Evolutionary conservation across 2,329 filamentous ascomycete species (phyloP).

Genomic region (Rhynchosporium agropyri): DNA sequence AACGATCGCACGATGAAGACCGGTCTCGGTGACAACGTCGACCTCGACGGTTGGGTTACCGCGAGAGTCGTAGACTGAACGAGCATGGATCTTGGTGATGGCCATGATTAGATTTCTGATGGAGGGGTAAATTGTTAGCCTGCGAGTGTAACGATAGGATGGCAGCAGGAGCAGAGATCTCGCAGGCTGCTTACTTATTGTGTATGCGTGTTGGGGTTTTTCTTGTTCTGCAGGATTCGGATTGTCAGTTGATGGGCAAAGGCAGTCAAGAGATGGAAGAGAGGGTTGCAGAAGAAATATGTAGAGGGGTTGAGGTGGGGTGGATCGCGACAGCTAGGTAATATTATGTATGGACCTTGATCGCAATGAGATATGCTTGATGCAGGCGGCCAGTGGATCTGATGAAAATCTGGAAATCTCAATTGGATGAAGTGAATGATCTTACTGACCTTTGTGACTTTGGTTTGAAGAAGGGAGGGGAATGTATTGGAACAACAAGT

Average conservation of each 20-base stretch:
- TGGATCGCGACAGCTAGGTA: conserved; percentile 13
- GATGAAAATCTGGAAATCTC: background rate
- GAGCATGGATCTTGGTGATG: conserved; percentile 87
- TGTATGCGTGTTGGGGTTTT: conserved; percentile 5
- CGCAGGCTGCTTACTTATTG: conserved; percentile 26
- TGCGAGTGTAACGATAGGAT: background rate
- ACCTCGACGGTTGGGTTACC: conserved; percentile 98
- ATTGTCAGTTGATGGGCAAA: conserved; percentile 32
- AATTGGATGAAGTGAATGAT: conserved; percentile 1
- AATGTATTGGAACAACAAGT: background rate
- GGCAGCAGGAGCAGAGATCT: background rate
- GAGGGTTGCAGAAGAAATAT: conserved; percentile 18
- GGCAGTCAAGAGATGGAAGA: background rate
- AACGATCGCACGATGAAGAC: conserved; percentile 95
- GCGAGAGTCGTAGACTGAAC: conserved; percentile 98
- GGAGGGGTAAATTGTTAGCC: conserved; percentile 29
- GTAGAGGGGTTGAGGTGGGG: conserved; percentile 15
- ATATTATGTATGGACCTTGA: conserved; percentile 15
- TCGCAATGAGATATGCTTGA: background rate
- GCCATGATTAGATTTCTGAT: conserved; percentile 66
- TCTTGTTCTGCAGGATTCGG: conserved; percentile 15
- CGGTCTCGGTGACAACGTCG: conserved; percentile 93
- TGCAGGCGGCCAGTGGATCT: background rate
- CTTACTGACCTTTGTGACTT: conserved; percentile 17
- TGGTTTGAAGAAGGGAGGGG: conserved; percentile 14